phyloP scores from a whole-genome alignment of 2,329 filamentous ascomycete species.

The Pseudogymnoascus sp. region DNA sequence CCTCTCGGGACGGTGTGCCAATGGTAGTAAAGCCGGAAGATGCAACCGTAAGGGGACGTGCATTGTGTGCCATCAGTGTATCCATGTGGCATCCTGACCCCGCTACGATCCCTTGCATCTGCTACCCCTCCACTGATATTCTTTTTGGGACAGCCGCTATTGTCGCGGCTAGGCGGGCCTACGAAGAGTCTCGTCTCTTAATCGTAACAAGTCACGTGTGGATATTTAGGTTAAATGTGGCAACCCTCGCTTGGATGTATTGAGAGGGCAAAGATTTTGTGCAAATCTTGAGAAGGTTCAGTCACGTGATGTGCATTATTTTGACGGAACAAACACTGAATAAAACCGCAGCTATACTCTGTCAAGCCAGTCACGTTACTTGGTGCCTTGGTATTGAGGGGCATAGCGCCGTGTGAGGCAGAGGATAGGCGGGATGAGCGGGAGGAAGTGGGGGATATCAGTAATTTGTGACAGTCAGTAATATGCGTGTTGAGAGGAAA shows the following conservation, averaged over 20 bases:
- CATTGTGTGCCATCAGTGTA: background rate
- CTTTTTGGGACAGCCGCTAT: background rate
- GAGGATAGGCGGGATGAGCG: slow-evolving; percentile 7
- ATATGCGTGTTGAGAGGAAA: background rate
- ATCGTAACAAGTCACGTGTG: background rate
- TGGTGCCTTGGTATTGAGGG: slow-evolving; percentile 5
- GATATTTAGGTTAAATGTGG: background rate
- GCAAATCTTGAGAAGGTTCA: background rate
- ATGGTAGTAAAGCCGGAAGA: background rate
- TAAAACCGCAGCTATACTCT: slow-evolving; percentile 4
- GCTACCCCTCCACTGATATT: background rate
- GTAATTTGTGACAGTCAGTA: slow-evolving; percentile 2
- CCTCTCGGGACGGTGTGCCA: background rate
- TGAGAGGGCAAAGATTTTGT: background rate
- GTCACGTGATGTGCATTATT: background rate
- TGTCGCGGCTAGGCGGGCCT: background rate
- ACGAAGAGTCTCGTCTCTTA: background rate
- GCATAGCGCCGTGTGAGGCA: background rate
- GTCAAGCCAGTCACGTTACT: slow-evolving; percentile 7
- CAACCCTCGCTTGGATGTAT: background rate
- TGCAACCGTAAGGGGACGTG: background rate
- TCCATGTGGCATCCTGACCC: background rate
- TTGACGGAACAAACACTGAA: background rate
- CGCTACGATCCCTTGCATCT: background rate
- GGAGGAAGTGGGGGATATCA: slow-evolving; percentile 12